Percentiles rank a stretch among this genome's conserved stretches.
phyloP scores from a whole-genome alignment of 306 rosid species.

The Quercus alba region DNA sequence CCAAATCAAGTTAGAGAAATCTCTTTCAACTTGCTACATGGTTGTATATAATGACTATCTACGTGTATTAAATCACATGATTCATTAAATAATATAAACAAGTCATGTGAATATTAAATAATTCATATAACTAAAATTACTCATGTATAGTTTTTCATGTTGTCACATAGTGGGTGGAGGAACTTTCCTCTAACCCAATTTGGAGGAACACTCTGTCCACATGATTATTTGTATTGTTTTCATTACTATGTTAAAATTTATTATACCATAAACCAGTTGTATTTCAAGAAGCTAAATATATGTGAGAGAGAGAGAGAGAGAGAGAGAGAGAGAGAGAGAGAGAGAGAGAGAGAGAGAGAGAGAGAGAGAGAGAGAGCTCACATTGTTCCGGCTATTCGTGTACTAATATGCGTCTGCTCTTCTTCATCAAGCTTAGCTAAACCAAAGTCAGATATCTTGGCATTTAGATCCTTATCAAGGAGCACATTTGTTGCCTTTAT shows the following conservation, averaged over 20 bases:
- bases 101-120: too few species aligned
- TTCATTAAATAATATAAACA: too few species aligned
- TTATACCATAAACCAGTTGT: background rate
- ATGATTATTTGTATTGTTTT: background rate
- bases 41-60: too few species aligned
- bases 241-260: background rate
- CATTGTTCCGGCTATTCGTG: slow-evolving; percentile 69
- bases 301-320: background rate
- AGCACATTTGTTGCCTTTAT: slow-evolving; percentile 76
- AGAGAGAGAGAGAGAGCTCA: slow-evolving; percentile 19
- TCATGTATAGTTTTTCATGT: too few species aligned
- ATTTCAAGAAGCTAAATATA: background rate
- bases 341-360: background rate
- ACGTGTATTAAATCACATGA: too few species aligned
- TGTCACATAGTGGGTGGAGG: too few species aligned
- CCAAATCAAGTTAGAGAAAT: too few species aligned
- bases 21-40: too few species aligned
- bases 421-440: slow-evolving; percentile 75
- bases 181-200: too few species aligned
- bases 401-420: slow-evolving; percentile 64
- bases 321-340: background rate
- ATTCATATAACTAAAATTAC: too few species aligned
- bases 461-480: slow-evolving; percentile 62
- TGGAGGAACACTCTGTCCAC: too few species aligned
- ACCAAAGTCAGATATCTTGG: slow-evolving; percentile 76